Base-by-base conservation (phyloP, 2,329 filamentous ascomycete species). In the Colletotrichum sp. region DNA sequence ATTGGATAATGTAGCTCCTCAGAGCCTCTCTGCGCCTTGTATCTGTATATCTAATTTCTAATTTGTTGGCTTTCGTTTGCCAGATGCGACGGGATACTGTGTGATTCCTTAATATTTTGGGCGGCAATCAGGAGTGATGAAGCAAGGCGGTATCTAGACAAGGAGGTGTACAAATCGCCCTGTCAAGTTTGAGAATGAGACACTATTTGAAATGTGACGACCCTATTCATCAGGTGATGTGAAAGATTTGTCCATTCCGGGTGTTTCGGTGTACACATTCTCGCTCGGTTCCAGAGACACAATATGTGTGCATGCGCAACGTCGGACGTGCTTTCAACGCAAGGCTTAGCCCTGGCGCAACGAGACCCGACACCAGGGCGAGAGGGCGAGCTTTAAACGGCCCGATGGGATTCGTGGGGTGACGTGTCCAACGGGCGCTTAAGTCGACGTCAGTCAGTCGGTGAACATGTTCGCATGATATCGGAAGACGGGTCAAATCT, bases 371-470 rank as follows among this genome's bases (percentile, higher is more conserved):
- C 30, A 73, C 59, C 74, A 76, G 59, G 74, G 74, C 64, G 70
- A 76, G 65, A 65, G 64, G 73, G 71, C 34, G 59, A 69, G 63
- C 39, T 28, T 60, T 52, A 60, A 57, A 74, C 74, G 74, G 74
- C 59, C 70, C 64, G 74, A 76, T 69, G 65, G 70, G 21, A 32
- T 63, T 57, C 36, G 69, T 63, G 63, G 18, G 24, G 32, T 39
- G 65, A 65, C 49, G 59, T 74, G 71, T 74, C 65, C 68, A 34
- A 69, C 71, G 49, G 65, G 74, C 74, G 74, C 74, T 76, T 74
- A 76, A 76, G 71, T 74, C 32, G 71, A 76, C 74, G 64, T 76
- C 65, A 66, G 59, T 74, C 64, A 69, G 71, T 76, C 71, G 65
- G 65, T 34, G 74, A 69, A 15, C 57, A 32, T 32, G 15, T 21